Evolutionary conservation across 768 basidiomycete genomes (phyloP), one percentile per base, ranked within the genome.

Genomic region (Psilocybe azurescens): DNA sequence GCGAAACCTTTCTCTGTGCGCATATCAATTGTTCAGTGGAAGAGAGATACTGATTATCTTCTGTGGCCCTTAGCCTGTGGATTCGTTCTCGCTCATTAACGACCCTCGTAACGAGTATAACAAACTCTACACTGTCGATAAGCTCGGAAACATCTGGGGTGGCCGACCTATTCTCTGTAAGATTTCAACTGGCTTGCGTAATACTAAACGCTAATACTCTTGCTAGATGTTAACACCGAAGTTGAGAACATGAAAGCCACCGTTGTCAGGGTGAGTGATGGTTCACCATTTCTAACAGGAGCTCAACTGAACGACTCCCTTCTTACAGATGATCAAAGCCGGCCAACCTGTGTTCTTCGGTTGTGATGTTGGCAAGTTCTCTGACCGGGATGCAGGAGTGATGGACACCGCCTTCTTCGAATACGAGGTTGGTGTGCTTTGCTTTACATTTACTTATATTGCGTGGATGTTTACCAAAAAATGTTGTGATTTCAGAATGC

Each of bases 301-400:
- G 20, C 58, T 52, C 18, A 51, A 30, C 8, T 61, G 46, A 63
- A 24, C 24, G 24, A 24, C 24, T 2, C 30, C 10, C 18, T n/a
- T 32, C 50, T 46, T 57, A 3, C 47, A 86, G 82, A 81, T 90
- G 74, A 86, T 97, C 79, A 94, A 94, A 75, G 90, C 91, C 28
- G 91, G 93, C 44, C 87, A 89, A 41, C 91, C 95, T 4, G 90
- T 96, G 49, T 97, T 97, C 85, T 98, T 98, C 71, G 97, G 95
- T 0, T 97, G 96, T 72, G 97, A 99, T 72, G 95, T 97, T 49
- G 95, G 95, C 38, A 86, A 97, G 71, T 93, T 87, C 72, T 91
- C 89, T 3, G 88, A 93, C 66, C 79, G 80, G 24, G 67, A 75
- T 28, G 74, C 81, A 2, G 97, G 96, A 28, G 88, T 97, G 65